Evolutionary conservation across 805 yeast species (phyloP), one percentile per base, ranked within the genome.

Genomic region (Yamadazyma kitorensis): DNA sequence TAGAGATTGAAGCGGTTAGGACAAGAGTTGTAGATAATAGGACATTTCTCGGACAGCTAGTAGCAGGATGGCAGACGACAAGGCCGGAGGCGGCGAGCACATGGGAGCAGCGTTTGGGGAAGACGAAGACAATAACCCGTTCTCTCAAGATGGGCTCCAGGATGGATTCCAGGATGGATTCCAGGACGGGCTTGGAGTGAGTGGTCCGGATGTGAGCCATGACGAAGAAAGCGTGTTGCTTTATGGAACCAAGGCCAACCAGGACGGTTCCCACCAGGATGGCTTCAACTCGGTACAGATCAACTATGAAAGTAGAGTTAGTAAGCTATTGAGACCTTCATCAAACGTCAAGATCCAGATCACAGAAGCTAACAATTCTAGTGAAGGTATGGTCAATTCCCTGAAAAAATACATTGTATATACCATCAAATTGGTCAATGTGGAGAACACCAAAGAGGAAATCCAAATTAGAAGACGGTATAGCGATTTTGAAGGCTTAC

Each of bases 401-500:
- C 59, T 55, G 55, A 65, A 64, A 51, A 66, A 64, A 37, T 91
- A 82, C 47, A 79, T 91, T 17, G 86, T 88, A 0, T 91, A 93
- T 55, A 81, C 95, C 2, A 85, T 91, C 40, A 71, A 74, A 41
- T 64, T 76, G 29, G 64, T 80, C n/a, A 81, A 68, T 6, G 51
- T 46, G 1, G 55, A 54, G 20, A 51, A 47, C 21, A 40, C 48
- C 1, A 52, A 48, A 12, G 64, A 76, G 26, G 68, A 77, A 33
- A 53, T 76, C 20, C 89, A 87, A 4, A 77, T 89, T 30, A 68
- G 98, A 48, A 51, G 68, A 35, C 70, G 98, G 28, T 93, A 93
- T 55, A 83, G 95, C 21, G 98, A 93, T 55, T 93, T 93, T 55
- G 96, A 86, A 51, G 77, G 85, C 31, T 68, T 93, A 28, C 69